Evolutionary conservation across 192 early-diverging fungal genomes (phyloP).

Genomic region (Backusella australiensis): DNA sequence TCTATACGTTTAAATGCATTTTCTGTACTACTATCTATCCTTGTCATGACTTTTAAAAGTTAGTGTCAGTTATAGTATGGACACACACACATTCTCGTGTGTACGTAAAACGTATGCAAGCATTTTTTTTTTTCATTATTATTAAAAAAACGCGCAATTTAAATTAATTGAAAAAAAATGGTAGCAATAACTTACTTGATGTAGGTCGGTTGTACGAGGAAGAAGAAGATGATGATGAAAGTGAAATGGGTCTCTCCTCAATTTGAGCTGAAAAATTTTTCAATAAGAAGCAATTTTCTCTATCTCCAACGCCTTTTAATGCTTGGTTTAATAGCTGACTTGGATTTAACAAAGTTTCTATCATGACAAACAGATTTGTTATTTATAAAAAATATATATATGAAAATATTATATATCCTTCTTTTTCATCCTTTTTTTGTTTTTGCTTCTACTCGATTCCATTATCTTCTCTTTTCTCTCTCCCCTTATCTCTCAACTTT

Average conservation of each 20-base stretch:
- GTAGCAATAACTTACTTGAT: slow-evolving; percentile 3
- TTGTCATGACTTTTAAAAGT: slow-evolving; percentile 6
- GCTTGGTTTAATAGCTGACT: not conserved
- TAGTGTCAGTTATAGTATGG: not conserved
- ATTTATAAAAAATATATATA: no score
- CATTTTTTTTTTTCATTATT: not conserved
- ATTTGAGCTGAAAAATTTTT: not conserved
- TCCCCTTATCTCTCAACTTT: not conserved
- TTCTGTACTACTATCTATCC: slow-evolving; percentile 18
- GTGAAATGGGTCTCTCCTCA: slow-evolving; percentile 5
- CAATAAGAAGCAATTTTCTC: not conserved
- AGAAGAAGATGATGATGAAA: slow-evolving; percentile 3
- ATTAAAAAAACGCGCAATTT: not conserved
- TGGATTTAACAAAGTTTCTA: slow-evolving; percentile 10
- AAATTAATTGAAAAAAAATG: not conserved
- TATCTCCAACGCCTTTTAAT: not conserved
- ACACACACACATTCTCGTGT: not conserved
- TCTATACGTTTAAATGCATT: slow-evolving; percentile 14
- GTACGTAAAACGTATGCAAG: not conserved
- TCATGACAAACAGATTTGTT: not conserved
- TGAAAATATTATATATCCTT: not conserved
- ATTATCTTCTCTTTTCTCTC: not conserved
- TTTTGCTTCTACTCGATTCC: not conserved
- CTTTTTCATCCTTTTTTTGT: not conserved
- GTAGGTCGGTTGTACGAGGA: slow-evolving; percentile 1